A percentile compares a stretch with the other conserved stretches of the same genome.
phyloP scores from a whole-genome alignment of 129 eudicot species.

The Kitagawia praeruptora region DNA sequence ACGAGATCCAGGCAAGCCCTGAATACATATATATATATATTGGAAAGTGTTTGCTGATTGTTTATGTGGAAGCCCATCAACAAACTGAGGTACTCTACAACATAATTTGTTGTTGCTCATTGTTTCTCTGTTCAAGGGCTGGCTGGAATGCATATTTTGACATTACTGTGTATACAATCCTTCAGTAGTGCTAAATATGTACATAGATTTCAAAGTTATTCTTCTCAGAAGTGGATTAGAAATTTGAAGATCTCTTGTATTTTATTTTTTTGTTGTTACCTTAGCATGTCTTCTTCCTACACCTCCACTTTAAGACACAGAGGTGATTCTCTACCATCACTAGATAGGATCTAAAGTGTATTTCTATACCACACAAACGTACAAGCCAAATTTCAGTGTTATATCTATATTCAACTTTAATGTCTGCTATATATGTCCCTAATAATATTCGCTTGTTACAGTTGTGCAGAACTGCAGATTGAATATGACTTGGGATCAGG shows the following conservation, averaged over 20 bases:
- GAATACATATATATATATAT: neutral
- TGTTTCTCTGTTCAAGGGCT: neutral
- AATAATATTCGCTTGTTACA: neutral
- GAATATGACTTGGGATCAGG: neutral
- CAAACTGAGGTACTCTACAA: slow-evolving; percentile 6
- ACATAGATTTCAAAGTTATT: neutral
- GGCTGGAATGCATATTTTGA: neutral
- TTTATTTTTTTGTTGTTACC: neutral
- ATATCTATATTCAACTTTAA: neutral
- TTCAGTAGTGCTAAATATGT: neutral
- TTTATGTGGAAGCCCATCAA: neutral
- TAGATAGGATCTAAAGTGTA: neutral
- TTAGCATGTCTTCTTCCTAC: neutral
- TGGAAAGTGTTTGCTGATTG: neutral
- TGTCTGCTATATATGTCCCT: neutral
- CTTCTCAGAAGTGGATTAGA: neutral
- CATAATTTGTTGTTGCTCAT: neutral
- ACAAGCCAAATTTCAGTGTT: neutral
- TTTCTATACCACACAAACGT: neutral
- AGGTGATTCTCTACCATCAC: neutral
- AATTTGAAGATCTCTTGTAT: neutral
- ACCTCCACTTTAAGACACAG: neutral
- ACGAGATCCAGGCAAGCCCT: neutral
- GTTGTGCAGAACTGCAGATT: neutral
- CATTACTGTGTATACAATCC: neutral